These are phyloP conservation scores for Pharnaceum exiguum DNA, from an alignment of 148 eudicot species.

Conservation along the genomic window DNA sequence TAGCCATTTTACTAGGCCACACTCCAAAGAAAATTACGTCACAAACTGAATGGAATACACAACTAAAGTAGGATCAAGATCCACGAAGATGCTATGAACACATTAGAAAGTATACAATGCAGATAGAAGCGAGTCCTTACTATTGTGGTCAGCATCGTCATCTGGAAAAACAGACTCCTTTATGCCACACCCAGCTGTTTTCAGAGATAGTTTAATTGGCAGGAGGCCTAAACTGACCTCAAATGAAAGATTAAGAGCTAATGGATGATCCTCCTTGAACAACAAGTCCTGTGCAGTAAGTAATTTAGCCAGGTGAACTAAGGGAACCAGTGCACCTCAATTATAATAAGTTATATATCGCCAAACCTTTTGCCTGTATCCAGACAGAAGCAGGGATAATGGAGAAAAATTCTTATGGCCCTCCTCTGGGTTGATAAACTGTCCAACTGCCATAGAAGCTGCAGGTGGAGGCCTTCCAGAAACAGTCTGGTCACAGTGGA, in stretches of 20 bases:
- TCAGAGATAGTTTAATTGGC: slow-evolving; percentile 60
- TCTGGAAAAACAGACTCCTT: slow-evolving; percentile 55
- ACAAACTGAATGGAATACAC: too few species aligned
- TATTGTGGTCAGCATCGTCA: slow-evolving; percentile 59
- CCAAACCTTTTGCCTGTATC: slow-evolving; percentile 50
- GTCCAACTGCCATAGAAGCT: slow-evolving; percentile 97
- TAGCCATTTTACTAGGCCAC: too few species aligned
- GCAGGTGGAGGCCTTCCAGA: slow-evolving; percentile 99
- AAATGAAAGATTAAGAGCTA: slow-evolving; percentile 70
- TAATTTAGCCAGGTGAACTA: slow-evolving; percentile 6
- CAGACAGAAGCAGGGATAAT: slow-evolving; percentile 46
- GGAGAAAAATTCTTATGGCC: slow-evolving; percentile 51
- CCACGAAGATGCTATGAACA: not conserved
- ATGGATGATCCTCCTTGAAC: slow-evolving; percentile 86
- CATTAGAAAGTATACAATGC: not conserved
- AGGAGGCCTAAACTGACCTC: slow-evolving; percentile 82
- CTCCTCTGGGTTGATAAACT: slow-evolving; percentile 69
- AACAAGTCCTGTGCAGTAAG: slow-evolving; percentile 51
- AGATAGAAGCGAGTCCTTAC: slow-evolving; percentile 37
- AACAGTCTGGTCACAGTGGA: slow-evolving; percentile 48
- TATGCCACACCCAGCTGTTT: slow-evolving; percentile 90
- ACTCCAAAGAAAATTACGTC: too few species aligned
- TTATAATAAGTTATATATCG: not conserved
- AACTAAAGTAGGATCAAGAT: too few species aligned
- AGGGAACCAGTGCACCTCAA: not conserved